Conservation (phyloP, 2,329 filamentous ascomycete genomes). For the Pleomassaria siparia region DNA sequence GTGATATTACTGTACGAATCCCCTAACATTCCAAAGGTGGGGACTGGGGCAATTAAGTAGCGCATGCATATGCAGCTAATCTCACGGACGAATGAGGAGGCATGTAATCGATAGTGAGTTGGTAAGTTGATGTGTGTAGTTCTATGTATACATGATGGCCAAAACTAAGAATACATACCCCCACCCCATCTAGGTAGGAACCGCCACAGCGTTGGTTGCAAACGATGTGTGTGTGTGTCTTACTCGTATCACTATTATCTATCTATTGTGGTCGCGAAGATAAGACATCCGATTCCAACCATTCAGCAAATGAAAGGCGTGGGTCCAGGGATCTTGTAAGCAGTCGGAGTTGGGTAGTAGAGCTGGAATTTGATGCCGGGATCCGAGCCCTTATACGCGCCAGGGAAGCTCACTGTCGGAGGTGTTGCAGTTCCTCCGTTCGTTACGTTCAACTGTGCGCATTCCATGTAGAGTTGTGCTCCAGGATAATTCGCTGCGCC, state of each 20-base stretch:
- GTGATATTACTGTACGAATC: too few species aligned
- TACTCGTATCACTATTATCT: background rate
- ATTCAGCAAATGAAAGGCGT: slow-evolving; percentile 51
- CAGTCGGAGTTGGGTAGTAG: slow-evolving; percentile 34
- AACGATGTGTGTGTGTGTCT: background rate
- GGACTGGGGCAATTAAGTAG: too few species aligned
- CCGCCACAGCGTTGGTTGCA: background rate
- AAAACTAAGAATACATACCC: too few species aligned
- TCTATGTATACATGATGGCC: too few species aligned
- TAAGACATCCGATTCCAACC: background rate
- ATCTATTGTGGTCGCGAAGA: background rate
- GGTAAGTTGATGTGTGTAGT: too few species aligned
- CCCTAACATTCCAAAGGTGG: too few species aligned
- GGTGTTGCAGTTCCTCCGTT: slow-evolving; percentile 29
- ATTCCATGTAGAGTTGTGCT: slow-evolving; percentile 50
- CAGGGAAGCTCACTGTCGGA: slow-evolving; percentile 32
- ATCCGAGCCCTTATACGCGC: slow-evolving; percentile 32
- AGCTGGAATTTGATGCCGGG: slow-evolving; percentile 37
- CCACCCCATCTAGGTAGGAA: background rate
- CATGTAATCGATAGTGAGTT: too few species aligned
- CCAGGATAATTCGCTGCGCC: slow-evolving; percentile 47
- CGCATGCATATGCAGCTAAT: too few species aligned
- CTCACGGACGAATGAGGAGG: too few species aligned
- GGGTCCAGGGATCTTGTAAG: slow-evolving; percentile 54
- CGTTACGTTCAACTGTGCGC: slow-evolving; percentile 34